Evolutionary conservation across 2,329 filamentous ascomycete species (phyloP), one percentile per base, ranked within the genome.

Genomic region (Exophiala alcalophila): DNA sequence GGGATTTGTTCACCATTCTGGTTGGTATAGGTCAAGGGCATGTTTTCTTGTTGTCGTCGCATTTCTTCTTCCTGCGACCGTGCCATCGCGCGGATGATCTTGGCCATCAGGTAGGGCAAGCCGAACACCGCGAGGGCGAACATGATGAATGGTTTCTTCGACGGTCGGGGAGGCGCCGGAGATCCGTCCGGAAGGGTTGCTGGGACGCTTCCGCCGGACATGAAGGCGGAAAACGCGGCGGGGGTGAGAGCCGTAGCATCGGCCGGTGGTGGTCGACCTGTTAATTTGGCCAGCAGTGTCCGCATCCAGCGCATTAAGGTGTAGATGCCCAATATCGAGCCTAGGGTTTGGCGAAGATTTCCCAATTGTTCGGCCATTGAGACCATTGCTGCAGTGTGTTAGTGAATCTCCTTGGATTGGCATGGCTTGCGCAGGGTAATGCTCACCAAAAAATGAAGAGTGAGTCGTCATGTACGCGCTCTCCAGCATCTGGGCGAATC

Each of bases 401-500:
- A 24, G 53, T 57, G 41, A 53, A 37, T 33, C 19, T 42, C 4
- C 21, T 39, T 30, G 38, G n/a, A 52, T 47, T 52, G 27, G 40
- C 35, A 19, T 9, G 10, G 15, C 11, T 2, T 31, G 2, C 12
- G 15, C 16, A 11, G 10, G 33, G 7, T 32, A 24, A 36, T 8
- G 68, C 84, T 59, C 77, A 95, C 89, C 90, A 60, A 97, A 98
- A 67, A 98, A 98, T 40, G 88, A 95, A 4, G 90, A 96, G 67
- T 98, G 92, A 0, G 92, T 98, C 20, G 94, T 92, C 94, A 98
- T 98, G 60, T 96, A 98, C 8, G 92, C 97, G 72, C 92, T 97
- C 69, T 98, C 92, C 19, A 98, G 76, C 92, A 98, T 98, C 71
- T 98, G 92, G 9, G 94, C 88, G 62, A 98, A 97, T 0, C 94